phyloP scores from a whole-genome alignment of 164 flowering plant species.

The Malania oleifera region DNA sequence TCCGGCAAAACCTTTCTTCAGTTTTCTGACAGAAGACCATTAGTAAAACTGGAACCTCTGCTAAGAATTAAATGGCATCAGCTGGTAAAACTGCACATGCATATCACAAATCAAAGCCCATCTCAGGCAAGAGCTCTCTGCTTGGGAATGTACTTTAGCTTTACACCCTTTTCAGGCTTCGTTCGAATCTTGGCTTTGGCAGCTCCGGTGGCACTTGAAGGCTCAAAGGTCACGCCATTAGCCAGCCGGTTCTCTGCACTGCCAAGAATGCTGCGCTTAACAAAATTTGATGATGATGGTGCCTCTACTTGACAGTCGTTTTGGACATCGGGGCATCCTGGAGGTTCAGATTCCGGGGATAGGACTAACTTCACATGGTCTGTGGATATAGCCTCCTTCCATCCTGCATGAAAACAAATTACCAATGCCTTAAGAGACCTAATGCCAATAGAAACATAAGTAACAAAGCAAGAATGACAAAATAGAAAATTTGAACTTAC shows the following conservation, averaged over 20 bases:
- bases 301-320: constrained; percentile 9
- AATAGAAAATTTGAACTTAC: constrained; percentile 34
- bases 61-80: constrained; percentile 28
- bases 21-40: constrained; percentile 57
- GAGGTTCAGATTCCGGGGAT: constrained; percentile 29
- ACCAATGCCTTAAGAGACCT: neutral
- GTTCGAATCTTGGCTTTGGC: constrained; percentile 28
- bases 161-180: constrained; percentile 42
- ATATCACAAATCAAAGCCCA: constrained; percentile 13
- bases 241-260: constrained; percentile 28
- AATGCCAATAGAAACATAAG: neutral
- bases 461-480: neutral
- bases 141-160: constrained; percentile 60
- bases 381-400: constrained; percentile 68
- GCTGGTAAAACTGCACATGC: constrained; percentile 30
- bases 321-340: constrained; percentile 21
- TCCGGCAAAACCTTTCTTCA: constrained; percentile 16
- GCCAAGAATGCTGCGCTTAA: constrained; percentile 18
- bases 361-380: constrained; percentile 63
- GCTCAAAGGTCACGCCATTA: constrained; percentile 12
- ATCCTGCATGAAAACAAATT: constrained; percentile 42
- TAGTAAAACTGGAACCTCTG: constrained; percentile 72
- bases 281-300: constrained; percentile 8
- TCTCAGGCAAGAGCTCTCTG: constrained; percentile 29
- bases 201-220: constrained; percentile 11